Base-by-base conservation (phyloP, 2,329 filamentous ascomycete genomes). In the Coniochaeta sp. region DNA sequence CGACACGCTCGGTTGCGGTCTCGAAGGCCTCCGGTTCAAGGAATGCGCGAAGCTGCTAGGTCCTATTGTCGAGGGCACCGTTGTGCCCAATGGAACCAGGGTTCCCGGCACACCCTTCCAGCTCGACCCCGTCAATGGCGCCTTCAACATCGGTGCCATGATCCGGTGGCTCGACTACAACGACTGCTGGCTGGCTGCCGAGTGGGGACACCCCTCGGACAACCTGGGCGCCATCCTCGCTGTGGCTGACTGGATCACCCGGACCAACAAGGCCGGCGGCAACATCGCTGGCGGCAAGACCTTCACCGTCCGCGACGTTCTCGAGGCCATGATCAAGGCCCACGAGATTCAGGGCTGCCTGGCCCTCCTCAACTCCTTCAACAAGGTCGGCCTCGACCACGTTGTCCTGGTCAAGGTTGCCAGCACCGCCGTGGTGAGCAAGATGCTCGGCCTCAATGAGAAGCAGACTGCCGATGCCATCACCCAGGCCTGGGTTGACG, bases 121-220 rank as follows among this genome's bases (percentile, higher is more conserved):
- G 78, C 87, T 99, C 68, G 95, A 98, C 74, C 95, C 95, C 43
- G 87, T 98, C 73, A 93, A 93, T 70, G 95, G 89, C 64, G 95
- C 95, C 65, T 98, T 99, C 86, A 98, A 98, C 83, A 98, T 99
- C 69, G 95, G 95, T 69, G 90, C 95, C 70, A 96, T 96, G 89
- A 96, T 99, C 79, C 86, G 95, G 73, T 99, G 95, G 95, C 86
- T 99, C 70, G 95, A 99, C 81, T 99, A 98, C 85, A 99, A 99
- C 76, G 95, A 99, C 84, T 98, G 95, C 86, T 99, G 93, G 95
- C 83, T 98, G 65, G 95, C 93, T 52, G 95, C 95, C 60, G 95
- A 99, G 80, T 99, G 95, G 95, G 95, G 95, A 62, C 95, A 99
- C 77, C 95, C 95, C 64, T 97, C 93, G 5, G 95, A 99, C 81